phyloP scores from a whole-genome alignment of 805 yeast species.

The Ogataea neopini region DNA sequence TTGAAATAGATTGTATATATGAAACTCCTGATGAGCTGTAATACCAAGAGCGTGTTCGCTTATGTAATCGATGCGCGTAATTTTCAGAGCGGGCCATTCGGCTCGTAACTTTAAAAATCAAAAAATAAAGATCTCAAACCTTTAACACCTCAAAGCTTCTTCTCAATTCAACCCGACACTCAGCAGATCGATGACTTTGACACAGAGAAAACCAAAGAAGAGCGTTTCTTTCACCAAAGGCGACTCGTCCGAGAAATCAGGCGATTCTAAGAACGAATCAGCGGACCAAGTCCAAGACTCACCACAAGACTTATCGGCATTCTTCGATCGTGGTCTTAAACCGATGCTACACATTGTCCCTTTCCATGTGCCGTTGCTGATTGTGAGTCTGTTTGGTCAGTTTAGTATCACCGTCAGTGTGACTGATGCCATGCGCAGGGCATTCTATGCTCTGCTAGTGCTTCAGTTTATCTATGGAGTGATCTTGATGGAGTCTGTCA shows the following conservation, averaged over 20 bases:
- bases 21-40: no score
- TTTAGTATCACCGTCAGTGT: conserved; percentile 36
- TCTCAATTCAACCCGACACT: neutral
- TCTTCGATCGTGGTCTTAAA: conserved; percentile 1
- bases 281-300: neutral
- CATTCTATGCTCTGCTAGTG: conserved; percentile 35
- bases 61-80: neutral
- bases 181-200: conserved; percentile 9
- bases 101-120: neutral
- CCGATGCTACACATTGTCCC: conserved; percentile 28
- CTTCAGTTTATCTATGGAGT: conserved; percentile 39
- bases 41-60: no score
- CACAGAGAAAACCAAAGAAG: conserved; percentile 26
- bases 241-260: neutral
- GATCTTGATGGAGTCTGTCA: conserved; percentile 36
- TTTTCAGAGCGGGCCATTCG: neutral
- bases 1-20: no score
- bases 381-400: conserved; percentile 32
- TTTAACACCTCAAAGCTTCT: neutral
- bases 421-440: conserved; percentile 26
- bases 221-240: conserved; percentile 31
- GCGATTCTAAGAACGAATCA: neutral
- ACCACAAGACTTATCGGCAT: neutral
- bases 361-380: conserved; percentile 31
- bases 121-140: neutral